Percentiles rank a stretch among this genome's conserved stretches.
phyloP scores from a whole-genome alignment of 345 rosid species.

The Physaria fendleri region DNA sequence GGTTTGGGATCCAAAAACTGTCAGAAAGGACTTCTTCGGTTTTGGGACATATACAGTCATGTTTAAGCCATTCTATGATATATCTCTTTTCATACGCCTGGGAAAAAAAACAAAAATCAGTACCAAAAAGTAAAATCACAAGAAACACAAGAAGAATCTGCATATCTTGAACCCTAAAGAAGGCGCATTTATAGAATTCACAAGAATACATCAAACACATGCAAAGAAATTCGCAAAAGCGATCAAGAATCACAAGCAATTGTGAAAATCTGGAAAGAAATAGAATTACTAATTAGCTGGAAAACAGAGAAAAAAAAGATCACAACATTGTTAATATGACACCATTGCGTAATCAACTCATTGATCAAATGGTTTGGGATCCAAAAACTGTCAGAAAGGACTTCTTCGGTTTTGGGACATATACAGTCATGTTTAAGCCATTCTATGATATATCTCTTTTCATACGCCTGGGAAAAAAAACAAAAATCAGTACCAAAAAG shows the following conservation, averaged over 20 bases:
- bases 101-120: no score
- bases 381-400: slow-evolving; percentile 34
- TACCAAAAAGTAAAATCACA: neutral
- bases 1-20: slow-evolving; percentile 38
- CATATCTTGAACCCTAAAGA: neutral
- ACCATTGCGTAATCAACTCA: slow-evolving; percentile 45
- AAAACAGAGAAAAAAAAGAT: neutral
- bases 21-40: slow-evolving; percentile 38
- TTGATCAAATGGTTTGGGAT: slow-evolving; percentile 34
- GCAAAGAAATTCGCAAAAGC: neutral
- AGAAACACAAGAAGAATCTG: slow-evolving; percentile 1
- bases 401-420: slow-evolving; percentile 45
- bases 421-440: slow-evolving; percentile 37
- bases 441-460: slow-evolving; percentile 36
- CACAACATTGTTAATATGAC: slow-evolving; percentile 29
- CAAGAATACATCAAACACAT: neutral
- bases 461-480: slow-evolving; percentile 48
- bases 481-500: no score
- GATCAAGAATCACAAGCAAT: neutral
- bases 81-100: slow-evolving; percentile 51
- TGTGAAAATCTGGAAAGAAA: no score
- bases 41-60: slow-evolving; percentile 42
- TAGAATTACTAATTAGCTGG: neutral
- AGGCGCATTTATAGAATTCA: neutral
- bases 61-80: slow-evolving; percentile 39